Percentiles rank a stretch among this genome's conserved stretches.
phyloP scores from a whole-genome alignment of 352 stramenopile genomes.

The Poterioochromonas sp. region DNA sequence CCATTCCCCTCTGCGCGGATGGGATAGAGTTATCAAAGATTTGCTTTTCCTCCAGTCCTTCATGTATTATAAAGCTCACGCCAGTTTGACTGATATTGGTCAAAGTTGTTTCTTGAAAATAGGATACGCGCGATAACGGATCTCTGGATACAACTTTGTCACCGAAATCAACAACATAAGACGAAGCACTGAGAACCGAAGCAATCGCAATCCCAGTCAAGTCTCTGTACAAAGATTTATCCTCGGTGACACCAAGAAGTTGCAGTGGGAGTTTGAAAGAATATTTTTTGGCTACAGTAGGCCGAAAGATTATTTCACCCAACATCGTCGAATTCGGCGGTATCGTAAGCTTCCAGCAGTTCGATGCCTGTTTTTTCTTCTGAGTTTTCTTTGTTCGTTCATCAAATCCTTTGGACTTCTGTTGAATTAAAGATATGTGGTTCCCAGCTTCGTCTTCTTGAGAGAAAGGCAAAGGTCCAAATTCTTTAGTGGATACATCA shows the following conservation, averaged over 20 bases:
- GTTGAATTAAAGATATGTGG: neutral
- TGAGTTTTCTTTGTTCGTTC: neutral
- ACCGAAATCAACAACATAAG: slow-evolving; percentile 63
- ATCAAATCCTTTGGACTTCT: neutral
- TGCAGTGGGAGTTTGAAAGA: slow-evolving; percentile 61
- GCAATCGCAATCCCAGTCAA: slow-evolving; percentile 53
- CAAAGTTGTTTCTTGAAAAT: slow-evolving; percentile 62
- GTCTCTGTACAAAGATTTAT: slow-evolving; percentile 37
- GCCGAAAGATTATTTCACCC: slow-evolving; percentile 64
- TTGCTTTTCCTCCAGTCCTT: neutral
- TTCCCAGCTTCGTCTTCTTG: slow-evolving; percentile 38
- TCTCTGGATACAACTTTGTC: slow-evolving; percentile 69
- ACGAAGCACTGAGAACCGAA: slow-evolving; percentile 61
- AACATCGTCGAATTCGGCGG: slow-evolving; percentile 57
- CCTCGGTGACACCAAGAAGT: slow-evolving; percentile 52
- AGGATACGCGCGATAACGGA: slow-evolving; percentile 68
- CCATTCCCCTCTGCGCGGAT: neutral
- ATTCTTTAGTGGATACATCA: neutral
- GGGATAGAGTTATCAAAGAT: slow-evolving; percentile 25
- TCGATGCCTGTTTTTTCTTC: slow-evolving; percentile 31
- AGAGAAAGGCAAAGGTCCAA: slow-evolving; percentile 1
- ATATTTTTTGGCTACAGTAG: slow-evolving; percentile 47
- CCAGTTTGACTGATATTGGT: slow-evolving; percentile 58
- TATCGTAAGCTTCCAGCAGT: slow-evolving; percentile 56
- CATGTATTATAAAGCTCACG: slow-evolving; percentile 50